Base-by-base conservation (phyloP, 2,329 filamentous ascomycete genomes). In the Aspergillus ustus region DNA sequence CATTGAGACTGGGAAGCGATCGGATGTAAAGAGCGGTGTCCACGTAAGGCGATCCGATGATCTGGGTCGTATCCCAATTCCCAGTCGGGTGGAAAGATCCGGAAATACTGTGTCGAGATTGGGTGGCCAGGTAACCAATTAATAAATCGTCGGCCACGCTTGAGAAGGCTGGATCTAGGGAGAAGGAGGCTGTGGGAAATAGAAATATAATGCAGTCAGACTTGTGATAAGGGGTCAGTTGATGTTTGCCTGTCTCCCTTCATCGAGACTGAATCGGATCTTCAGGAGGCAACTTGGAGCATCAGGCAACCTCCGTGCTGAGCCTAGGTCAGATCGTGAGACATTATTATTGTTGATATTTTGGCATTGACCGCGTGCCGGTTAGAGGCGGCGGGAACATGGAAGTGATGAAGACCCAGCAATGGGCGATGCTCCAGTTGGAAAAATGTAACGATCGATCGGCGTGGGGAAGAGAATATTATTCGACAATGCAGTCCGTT, bases 1-100 rank as follows among this genome's bases (percentile, higher is more conserved):
- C 45, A 22, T 11, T 13, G 19, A 48, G 45, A 29, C 49, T 52
- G n/a, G 49, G 9, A 19, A 9, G 28, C 28, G 19, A 11, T 52
- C 34, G 8, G 19, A 22, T 7, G 34, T 8, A 52, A 60, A 60
- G 31, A 60, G 61, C 57, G 61, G 61, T 63, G 57, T 57, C 61
- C 55, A 50, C 19, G 31, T 37, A 44, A 51, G 52, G 29, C 60
- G 49, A 53, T 40, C 52, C 61, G 52, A 60, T 63, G 56, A 60
- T 63, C 52, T 60, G 57, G 46, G 15, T 28, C 40, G 37, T 29
- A 20, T 40, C 9, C 22, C 51, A 45, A 17, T 29, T n/a, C 56
- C 40, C 45, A 34, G 29, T 37, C 31, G 57, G 34, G 19, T 43
- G 46, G 57, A 44, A 57, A 51, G 45, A 51, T 31, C 51, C 51